Evolutionary conservation across 352 stramenopile genomes (phyloP), one percentile per base, ranked within the genome.

Genomic region (Phytophthora foliorum): DNA sequence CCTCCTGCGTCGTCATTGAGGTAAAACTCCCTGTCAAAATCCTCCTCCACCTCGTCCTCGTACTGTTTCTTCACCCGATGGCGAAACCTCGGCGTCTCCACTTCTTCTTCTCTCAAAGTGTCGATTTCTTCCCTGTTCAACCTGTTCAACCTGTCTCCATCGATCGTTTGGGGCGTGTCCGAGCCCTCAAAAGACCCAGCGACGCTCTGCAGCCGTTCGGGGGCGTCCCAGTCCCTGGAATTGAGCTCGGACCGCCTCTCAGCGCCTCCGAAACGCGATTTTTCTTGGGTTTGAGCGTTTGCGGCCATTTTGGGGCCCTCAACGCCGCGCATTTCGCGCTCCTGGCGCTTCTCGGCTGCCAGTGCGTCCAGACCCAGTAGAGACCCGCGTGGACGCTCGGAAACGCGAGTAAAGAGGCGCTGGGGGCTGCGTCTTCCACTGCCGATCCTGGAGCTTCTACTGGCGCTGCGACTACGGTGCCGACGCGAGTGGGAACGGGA

Each of bases 21-120:
- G 65, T 99, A 99, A 63, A 98, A 99, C 62, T 98, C 81, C 22
- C 94, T 82, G 78, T 99, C 95, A 60, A 99, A 99, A 24, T 97
- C 85, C 63, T 98, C 91, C 57, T 98, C 92, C 4, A 81, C 85
- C 16, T 82, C 63, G 41, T 94, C 89, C 6, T 92, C 84, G 75
- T 96, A 96, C 21, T 89, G 52, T 54, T 90, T 92, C 73, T 94
- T n/a, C n/a, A n/a, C n/a, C n/a, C n/a, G n/a, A n/a, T n/a, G n/a
- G n/a, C n/a, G n/a, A n/a, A n/a, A n/a, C n/a, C n/a, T n/a, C n/a
- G n/a, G n/a, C n/a, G n/a, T n/a, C n/a, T n/a, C 42, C 6, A 1
- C 17, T 2, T 17, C 9, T 45, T 57, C 27, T 68, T 46, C 17
- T 55, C 34, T 57, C 21, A 21, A 6, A 16, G 7, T 49, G 27